Percentiles rank a stretch among this genome's conserved stretches.
Conservation (phyloP, 495 filamentous ascomycete species). For the Tetracladium setigerum region DNA sequence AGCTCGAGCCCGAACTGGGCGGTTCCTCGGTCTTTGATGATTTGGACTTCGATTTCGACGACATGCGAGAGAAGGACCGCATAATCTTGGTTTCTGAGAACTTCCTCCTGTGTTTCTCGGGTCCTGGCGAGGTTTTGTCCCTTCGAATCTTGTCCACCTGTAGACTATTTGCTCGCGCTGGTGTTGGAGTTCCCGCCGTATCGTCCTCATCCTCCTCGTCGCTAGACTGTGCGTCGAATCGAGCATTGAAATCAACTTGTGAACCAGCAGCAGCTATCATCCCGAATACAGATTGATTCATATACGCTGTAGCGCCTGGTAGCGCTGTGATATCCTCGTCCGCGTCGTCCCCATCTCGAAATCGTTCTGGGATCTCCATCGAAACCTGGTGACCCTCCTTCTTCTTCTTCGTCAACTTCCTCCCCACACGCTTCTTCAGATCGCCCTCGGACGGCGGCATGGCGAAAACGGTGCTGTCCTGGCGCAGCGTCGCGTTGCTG, state of each 20-base stretch:
- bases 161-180: slow-evolving; percentile 14
- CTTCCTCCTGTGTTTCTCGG: slow-evolving; percentile 39
- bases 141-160: slow-evolving; percentile 17
- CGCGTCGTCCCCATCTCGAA: slow-evolving; percentile 59
- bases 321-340: slow-evolving; percentile 69
- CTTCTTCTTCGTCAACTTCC: slow-evolving; percentile 53
- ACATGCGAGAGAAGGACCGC: slow-evolving; percentile 49
- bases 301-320: slow-evolving; percentile 40
- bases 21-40: slow-evolving; percentile 9
- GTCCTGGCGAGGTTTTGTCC: slow-evolving; percentile 7
- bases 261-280: slow-evolving; percentile 89
- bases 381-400: slow-evolving; percentile 50
- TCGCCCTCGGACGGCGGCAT: slow-evolving; percentile 35
- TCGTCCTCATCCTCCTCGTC: slow-evolving; percentile 64
- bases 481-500: slow-evolving; percentile 8
- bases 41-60: slow-evolving; percentile 26
- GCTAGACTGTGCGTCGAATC: slow-evolving; percentile 73
- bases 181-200: slow-evolving; percentile 15
- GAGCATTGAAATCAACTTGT: slow-evolving; percentile 66
- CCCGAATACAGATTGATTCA: slow-evolving; percentile 94
- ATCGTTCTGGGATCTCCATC: slow-evolving; percentile 69
- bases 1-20: slow-evolving; percentile 11
- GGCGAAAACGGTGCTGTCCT: slow-evolving; percentile 4
- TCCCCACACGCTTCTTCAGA: slow-evolving; percentile 25
- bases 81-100: slow-evolving; percentile 56